phyloP scores from a whole-genome alignment of 495 filamentous ascomycete genomes.

The Penicillium desertorum region DNA sequence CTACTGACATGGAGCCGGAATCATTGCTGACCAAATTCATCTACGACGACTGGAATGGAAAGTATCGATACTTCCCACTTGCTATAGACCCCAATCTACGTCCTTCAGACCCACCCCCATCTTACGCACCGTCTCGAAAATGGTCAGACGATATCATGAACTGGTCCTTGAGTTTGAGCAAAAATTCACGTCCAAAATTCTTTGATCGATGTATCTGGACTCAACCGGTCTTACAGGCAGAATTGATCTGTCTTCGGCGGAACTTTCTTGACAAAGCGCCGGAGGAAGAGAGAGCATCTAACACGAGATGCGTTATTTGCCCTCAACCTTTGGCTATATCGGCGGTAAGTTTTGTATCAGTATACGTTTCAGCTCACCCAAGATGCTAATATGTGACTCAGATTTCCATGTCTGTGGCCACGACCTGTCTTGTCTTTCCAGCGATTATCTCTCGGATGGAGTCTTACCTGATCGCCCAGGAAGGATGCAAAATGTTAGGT shows the following conservation, averaged over 20 bases:
- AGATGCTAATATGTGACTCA: constrained; percentile 26
- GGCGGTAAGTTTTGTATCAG: constrained; percentile 51
- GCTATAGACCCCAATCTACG: constrained; percentile 38
- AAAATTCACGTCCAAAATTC: constrained; percentile 48
- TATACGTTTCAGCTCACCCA: background rate
- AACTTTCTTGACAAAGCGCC: constrained; percentile 72
- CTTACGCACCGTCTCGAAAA: constrained; percentile 46
- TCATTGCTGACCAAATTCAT: constrained; percentile 65
- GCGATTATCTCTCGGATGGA: constrained; percentile 83
- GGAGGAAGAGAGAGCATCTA: constrained; percentile 49
- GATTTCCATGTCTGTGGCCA: constrained; percentile 63
- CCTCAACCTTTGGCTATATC: constrained; percentile 71
- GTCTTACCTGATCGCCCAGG: constrained; percentile 74
- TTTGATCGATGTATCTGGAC: constrained; percentile 50
- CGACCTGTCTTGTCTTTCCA: constrained; percentile 72
- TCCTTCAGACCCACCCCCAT: constrained; percentile 55
- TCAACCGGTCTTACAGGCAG: constrained; percentile 77
- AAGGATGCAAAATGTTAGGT: constrained; percentile 61
- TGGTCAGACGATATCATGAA: constrained; percentile 63
- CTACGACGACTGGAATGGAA: constrained; percentile 72
- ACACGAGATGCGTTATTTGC: constrained; percentile 48
- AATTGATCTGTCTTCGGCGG: constrained; percentile 69
- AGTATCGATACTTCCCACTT: constrained; percentile 49
- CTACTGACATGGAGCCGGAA: constrained; percentile 50
- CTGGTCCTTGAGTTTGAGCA: constrained; percentile 60